phyloP scores from a whole-genome alignment of 2,329 filamentous ascomycete genomes.

The Fusarium tjaetaba region DNA sequence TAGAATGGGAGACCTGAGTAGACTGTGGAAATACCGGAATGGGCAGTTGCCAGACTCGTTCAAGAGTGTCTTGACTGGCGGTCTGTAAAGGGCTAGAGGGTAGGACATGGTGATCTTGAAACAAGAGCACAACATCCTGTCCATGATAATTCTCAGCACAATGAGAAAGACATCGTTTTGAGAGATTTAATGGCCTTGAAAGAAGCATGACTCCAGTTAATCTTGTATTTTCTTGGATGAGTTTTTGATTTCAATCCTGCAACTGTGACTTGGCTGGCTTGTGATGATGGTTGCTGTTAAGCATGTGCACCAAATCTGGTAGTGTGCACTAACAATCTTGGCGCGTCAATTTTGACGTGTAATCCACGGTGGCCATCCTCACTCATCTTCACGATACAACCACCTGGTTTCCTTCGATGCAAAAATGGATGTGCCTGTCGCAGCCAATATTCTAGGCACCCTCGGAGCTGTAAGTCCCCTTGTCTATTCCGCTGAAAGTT shows the following conservation, averaged over 20 bases:
- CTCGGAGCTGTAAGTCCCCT: slow-evolving; percentile 61
- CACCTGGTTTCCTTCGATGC: rapidly evolving
- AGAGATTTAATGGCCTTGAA: background rate
- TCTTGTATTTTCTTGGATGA: background rate
- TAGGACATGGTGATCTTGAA: no score
- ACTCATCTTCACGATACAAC: background rate
- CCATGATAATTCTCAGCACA: no score
- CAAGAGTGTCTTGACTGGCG: background rate
- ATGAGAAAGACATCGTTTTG: no score
- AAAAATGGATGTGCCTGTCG: slow-evolving; percentile 63
- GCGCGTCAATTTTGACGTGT: background rate
- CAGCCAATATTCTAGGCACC: slow-evolving; percentile 68
- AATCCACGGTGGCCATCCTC: no score
- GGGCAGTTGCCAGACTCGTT: background rate
- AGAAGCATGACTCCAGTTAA: background rate
- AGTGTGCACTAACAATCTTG: slow-evolving; percentile 8
- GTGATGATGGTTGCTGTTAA: slow-evolving; percentile 4
- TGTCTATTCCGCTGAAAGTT: background rate
- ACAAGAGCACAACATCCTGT: no score
- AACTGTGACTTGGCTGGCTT: background rate
- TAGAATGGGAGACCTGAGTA: slow-evolving; percentile 10
- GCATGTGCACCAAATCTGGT: background rate
- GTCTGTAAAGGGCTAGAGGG: background rate
- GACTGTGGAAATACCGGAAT: slow-evolving; percentile 19
- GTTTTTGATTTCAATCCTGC: background rate